These are phyloP conservation scores for Trametes punicea DNA, from an alignment of 768 basidiomycete genomes.

Conservation along the genomic window DNA sequence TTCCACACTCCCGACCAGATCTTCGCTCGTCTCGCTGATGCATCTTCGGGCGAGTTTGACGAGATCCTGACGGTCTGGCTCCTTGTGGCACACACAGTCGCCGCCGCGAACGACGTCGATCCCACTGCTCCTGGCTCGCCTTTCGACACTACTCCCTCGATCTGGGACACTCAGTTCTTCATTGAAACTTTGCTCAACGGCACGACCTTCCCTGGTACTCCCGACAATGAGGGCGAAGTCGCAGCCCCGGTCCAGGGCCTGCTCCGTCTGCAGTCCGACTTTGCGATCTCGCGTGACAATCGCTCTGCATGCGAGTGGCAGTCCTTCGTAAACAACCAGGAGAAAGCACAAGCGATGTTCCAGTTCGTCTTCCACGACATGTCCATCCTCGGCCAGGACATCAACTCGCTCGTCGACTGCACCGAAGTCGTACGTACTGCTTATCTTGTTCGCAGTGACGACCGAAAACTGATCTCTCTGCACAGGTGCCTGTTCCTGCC, in stretches of 20 bases:
- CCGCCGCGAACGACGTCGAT: constrained; percentile 13
- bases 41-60: constrained; percentile 10
- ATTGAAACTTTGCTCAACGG: constrained; percentile 10
- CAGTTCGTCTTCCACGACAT: constrained; percentile 13
- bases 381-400: constrained; percentile 14
- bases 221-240: constrained; percentile 13
- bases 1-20: constrained; percentile 20
- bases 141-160: constrained; percentile 9
- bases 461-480: background rate
- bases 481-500: constrained; percentile 8
- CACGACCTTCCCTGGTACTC: constrained; percentile 10
- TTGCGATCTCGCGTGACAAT: constrained; percentile 24
- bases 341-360: constrained; percentile 20
- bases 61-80: constrained; percentile 13
- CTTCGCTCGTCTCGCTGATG: constrained; percentile 11
- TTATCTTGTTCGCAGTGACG: background rate
- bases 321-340: constrained; percentile 22
- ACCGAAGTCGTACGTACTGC: constrained; percentile 9
- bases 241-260: background rate
- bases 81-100: constrained; percentile 13
- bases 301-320: constrained; percentile 28
- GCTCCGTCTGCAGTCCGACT: constrained; percentile 16
- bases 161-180: constrained; percentile 16
- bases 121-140: constrained; percentile 12
- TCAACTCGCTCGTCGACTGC: constrained; percentile 11